These are phyloP conservation scores for Botrytis squamosa DNA, from an alignment of 2,329 filamentous ascomycete species.

Conservation along the genomic window DNA sequence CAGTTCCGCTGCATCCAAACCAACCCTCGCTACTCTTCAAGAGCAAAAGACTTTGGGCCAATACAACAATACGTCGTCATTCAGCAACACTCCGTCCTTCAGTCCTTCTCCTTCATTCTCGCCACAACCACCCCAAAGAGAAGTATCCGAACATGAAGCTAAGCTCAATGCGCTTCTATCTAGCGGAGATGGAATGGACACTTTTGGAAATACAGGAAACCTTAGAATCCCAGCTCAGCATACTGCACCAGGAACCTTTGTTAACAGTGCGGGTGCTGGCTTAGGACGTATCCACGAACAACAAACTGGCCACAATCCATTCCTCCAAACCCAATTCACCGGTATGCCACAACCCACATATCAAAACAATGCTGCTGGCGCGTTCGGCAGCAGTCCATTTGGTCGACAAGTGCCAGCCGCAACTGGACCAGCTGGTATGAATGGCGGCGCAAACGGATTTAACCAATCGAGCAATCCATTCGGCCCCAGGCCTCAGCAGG, in stretches of 20 bases:
- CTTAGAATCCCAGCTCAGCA: slow-evolving; percentile 94
- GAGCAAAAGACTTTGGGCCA: slow-evolving; percentile 75
- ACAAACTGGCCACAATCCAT: slow-evolving; percentile 79
- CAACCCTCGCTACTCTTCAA: slow-evolving; percentile 71
- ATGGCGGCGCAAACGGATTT: slow-evolving; percentile 47
- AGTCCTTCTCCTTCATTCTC: slow-evolving; percentile 47
- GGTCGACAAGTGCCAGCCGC: slow-evolving; percentile 52
- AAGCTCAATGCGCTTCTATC: slow-evolving; percentile 85
- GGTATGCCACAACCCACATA: slow-evolving; percentile 66
- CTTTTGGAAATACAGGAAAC: slow-evolving; percentile 95
- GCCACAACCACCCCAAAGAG: slow-evolving; percentile 50
- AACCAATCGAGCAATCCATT: slow-evolving; percentile 53
- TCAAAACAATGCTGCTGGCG: slow-evolving; percentile 40
- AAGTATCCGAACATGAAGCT: slow-evolving; percentile 63
- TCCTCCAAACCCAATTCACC: slow-evolving; percentile 79
- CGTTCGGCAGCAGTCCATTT: slow-evolving; percentile 30
- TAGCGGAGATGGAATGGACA: slow-evolving; percentile 89
- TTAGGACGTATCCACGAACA: slow-evolving; percentile 60
- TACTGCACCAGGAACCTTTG: slow-evolving; percentile 91
- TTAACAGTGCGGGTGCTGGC: slow-evolving; percentile 91
- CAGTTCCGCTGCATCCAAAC: slow-evolving; percentile 55
- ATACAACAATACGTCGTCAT: slow-evolving; percentile 39
- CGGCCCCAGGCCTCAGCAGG: slow-evolving; percentile 51
- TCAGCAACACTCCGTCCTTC: slow-evolving; percentile 53
- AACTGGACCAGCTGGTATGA: slow-evolving; percentile 57